phyloP scores from a whole-genome alignment of 805 yeast genomes.

The Myxozyma vanderwaltii region DNA sequence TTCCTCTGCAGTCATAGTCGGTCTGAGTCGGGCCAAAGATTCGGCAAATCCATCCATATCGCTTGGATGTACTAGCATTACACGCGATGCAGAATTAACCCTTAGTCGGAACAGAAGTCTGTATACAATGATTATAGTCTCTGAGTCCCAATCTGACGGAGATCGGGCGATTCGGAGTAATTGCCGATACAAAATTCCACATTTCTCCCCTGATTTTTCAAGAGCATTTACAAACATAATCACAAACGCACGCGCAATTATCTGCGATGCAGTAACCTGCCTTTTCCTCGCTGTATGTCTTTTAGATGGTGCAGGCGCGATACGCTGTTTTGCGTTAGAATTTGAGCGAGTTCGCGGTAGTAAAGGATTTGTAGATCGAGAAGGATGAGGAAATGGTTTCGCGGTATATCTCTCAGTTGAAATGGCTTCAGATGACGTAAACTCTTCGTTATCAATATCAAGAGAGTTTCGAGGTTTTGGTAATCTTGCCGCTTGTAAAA shows the following conservation, averaged over 20 bases:
- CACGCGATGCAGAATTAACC: constrained; percentile 47
- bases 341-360: not conserved
- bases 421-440: too few species aligned
- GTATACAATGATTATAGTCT: constrained; percentile 48
- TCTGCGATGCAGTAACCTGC: constrained; percentile 19
- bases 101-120: constrained; percentile 60
- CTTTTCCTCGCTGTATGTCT: not conserved
- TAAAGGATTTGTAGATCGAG: not conserved
- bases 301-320: not conserved
- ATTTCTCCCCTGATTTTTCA: constrained; percentile 44
- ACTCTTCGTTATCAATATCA: not conserved
- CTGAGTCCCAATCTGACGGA: constrained; percentile 30
- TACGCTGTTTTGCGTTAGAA: not conserved
- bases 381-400: not conserved
- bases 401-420: not conserved
- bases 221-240: constrained; percentile 44
- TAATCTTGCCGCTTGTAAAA: not conserved
- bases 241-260: constrained; percentile 37
- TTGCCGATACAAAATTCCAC: constrained; percentile 45
- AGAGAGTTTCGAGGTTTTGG: not conserved
- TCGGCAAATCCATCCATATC: constrained; percentile 71
- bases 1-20: constrained; percentile 37
- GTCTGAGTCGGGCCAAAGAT: constrained; percentile 55
- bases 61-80: constrained; percentile 55
- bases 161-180: constrained; percentile 35